These are phyloP conservation scores for Takakia lepidozioides DNA, from an alignment of 225 moss, liverwort and hornwort genomes.

Conservation along the genomic window DNA sequence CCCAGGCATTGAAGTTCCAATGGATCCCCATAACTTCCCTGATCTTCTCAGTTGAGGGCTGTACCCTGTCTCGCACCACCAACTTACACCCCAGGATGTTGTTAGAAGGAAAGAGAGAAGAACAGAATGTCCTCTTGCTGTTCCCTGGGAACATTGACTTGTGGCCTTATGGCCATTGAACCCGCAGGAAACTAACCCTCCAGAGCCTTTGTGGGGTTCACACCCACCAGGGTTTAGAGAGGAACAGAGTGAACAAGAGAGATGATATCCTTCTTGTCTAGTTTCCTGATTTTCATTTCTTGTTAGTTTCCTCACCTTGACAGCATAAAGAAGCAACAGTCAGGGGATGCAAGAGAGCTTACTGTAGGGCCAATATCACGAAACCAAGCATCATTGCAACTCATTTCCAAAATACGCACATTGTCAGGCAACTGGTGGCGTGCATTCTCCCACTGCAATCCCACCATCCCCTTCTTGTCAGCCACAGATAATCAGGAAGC, in stretches of 20 bases:
- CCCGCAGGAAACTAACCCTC: too few relatives aligned
- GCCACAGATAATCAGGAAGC: not conserved
- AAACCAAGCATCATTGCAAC: constrained; percentile 90
- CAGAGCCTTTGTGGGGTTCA: too few relatives aligned
- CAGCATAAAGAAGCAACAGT: too few relatives aligned
- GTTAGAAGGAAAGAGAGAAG: not conserved
- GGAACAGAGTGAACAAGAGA: too few relatives aligned
- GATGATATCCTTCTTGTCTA: too few relatives aligned
- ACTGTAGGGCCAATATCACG: constrained; percentile 83
- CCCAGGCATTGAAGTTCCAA: constrained; percentile 94
- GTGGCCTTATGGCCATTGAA: too few relatives aligned
- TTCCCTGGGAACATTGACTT: too few relatives aligned
- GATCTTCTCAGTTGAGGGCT: constrained; percentile 30
- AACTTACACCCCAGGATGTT: constrained; percentile 28
- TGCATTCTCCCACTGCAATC: constrained; percentile 75
- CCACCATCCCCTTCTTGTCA: constrained; percentile 8
- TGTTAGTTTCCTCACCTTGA: too few relatives aligned
- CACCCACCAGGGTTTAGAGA: too few relatives aligned
- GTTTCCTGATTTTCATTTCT: too few relatives aligned
- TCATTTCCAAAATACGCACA: constrained; percentile 87
- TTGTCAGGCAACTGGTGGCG: constrained; percentile 61
- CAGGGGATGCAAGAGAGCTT: constrained; percentile 11
- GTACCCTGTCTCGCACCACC: constrained; percentile 56
- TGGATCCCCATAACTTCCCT: constrained; percentile 69
- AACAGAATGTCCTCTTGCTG: too few relatives aligned